Base-by-base conservation (phyloP, 495 filamentous ascomycete species). In the Lophiotrema nucula region DNA sequence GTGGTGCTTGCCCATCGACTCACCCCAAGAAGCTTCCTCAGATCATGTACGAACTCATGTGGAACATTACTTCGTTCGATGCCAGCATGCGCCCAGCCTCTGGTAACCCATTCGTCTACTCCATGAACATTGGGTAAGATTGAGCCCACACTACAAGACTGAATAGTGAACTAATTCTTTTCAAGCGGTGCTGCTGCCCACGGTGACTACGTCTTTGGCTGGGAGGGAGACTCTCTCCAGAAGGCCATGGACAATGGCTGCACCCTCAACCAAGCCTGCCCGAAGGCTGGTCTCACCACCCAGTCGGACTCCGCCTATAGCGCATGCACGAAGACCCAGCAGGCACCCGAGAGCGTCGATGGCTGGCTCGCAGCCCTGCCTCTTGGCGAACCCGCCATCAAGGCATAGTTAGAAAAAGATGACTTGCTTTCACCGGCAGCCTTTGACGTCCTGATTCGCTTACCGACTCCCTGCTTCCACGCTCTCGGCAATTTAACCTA, bases 41-140 rank as follows among this genome's bases (percentile, higher is more conserved):
- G 67, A 67, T 79, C 41, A 77, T 78, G 72, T 77, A 75, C 64
- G 77, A 79, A 64, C 76, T 79, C 15, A 75, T 79, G 41, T 79
- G 76, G 77, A 74, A 77, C 50, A 74, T 73, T 0, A 71, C 70
- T 28, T 58, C 49, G 13, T 78, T 78, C 43, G 58, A 73, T 57
- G 65, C 61, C 25, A 62, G 53, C n/a, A 18, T 72, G 4, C 78
- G 72, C 76, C 76, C 74, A 25, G 49, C 67, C 37, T 70, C 73
- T 53, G 71, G 71, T 16, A 70, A 77, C 62, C 76, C 75, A 25
- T 73, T 79, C 31, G 74, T 79, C 0, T 73, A 75, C 57, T 71
- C 67, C 57, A 74, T 79, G 75, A 78, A 78, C 73, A 62, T 79
- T 23, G 76, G 58, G 75, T 79, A 56, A 59, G 74, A 15, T 45